phyloP scores from a whole-genome alignment of 495 filamentous ascomycete genomes.

The Staphylotrichum longicolle region DNA sequence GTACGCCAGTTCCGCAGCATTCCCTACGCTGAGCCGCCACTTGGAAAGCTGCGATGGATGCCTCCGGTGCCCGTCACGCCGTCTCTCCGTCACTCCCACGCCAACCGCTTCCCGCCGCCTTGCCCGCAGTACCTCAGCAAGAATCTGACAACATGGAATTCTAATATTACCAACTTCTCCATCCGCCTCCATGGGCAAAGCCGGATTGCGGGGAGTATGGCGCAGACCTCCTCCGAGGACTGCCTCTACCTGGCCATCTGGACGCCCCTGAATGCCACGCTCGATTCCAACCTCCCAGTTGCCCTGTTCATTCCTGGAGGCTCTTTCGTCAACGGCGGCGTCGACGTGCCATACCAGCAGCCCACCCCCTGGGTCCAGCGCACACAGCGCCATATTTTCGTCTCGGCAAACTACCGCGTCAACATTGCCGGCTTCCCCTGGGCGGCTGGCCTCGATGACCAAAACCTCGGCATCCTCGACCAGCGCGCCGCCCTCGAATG shows the following conservation, averaged over 20 bases:
- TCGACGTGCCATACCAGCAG: slow-evolving; percentile 12
- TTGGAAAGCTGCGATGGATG: background rate
- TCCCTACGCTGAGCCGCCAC: background rate
- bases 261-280: slow-evolving; percentile 2
- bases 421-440: slow-evolving; percentile 10
- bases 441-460: background rate
- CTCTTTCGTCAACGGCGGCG: slow-evolving; percentile 1
- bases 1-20: slow-evolving; percentile 8
- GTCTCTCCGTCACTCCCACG: background rate
- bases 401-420: slow-evolving; percentile 7
- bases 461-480: slow-evolving; percentile 12
- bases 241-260: slow-evolving; percentile 6
- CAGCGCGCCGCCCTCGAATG: slow-evolving; percentile 4
- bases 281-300: background rate
- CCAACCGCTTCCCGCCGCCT: background rate
- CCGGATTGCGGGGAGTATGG: background rate
- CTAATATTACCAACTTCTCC: slow-evolving; percentile 7
- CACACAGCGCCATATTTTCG: slow-evolving; percentile 2
- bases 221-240: slow-evolving; percentile 9
- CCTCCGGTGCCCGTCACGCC: background rate
- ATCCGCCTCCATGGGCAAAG: background rate
- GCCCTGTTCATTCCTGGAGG: slow-evolving; percentile 3
- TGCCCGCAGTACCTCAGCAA: slow-evolving; percentile 6
- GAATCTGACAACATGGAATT: slow-evolving; percentile 4
- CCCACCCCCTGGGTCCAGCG: slow-evolving; percentile 3